Base-by-base conservation (phyloP, 2,329 filamentous ascomycete genomes). In the Stagonosporopsis cucurbitacearum region DNA sequence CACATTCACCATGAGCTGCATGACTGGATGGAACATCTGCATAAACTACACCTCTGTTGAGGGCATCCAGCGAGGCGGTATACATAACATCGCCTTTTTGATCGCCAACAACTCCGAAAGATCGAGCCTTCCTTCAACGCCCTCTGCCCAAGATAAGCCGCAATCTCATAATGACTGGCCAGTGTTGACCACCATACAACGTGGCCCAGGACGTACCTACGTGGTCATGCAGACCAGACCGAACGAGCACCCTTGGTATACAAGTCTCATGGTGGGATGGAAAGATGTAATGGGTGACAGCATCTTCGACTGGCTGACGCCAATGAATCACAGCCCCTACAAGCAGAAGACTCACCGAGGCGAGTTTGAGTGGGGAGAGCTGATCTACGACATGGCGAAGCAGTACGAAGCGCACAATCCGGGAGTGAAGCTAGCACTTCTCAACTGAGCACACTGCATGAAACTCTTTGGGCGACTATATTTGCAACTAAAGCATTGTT, bases 1-100 rank as follows among this genome's bases (percentile, higher is more conserved):
- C 74, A 82, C 88, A 0, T 80, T 84, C 20, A 86, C 87, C 50
- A 96, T 98, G 92, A 83, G 88, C 2, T 69, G 83, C 35, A 93
- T 88, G 42, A 90, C 90, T 4, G 71, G 88, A 35, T 85, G 88
- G 60, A 88, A 92, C 66, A 83, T 88, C 35, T 76, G 89, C 42
- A 78, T 83, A 49, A 97, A 97, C 69, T 82, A 87, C 42, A 96
- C 93, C 0, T 96, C 92, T 17, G 88, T 99, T 55, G 95, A 99
- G 71, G 85, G 88, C 54, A 80, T 96, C 23, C 61, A 80, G 81
- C 52, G 83, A 80, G 58, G 81, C 78, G 17, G 86, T 84, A 57
- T 84, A 5, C 88, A 89, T 76, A 86, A 87, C 47, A 78, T 98
- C 28, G 93, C 94, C 1, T 84, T 97, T 6, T 83, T 87, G 22